phyloP scores from a whole-genome alignment of 352 stramenopile species.

The Pythium monospermum region DNA sequence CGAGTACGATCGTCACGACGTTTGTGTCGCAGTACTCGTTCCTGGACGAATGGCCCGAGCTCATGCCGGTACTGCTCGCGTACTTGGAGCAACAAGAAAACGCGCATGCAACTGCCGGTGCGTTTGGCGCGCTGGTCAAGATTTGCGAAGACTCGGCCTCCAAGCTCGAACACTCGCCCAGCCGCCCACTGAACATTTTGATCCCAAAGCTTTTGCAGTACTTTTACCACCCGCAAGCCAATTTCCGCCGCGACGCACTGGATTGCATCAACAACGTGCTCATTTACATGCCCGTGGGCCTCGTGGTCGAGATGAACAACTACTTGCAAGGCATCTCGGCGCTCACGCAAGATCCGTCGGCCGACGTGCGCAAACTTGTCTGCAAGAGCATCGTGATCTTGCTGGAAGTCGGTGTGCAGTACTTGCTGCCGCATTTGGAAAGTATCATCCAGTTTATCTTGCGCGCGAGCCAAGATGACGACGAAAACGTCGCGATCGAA shows the following conservation, averaged over 20 bases:
- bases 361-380: constrained; percentile 80
- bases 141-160: constrained; percentile 88
- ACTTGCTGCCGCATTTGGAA: constrained; percentile 84
- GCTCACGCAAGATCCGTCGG: constrained; percentile 77
- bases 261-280: constrained; percentile 90
- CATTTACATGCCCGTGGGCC: constrained; percentile 81
- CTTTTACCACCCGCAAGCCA: constrained; percentile 75
- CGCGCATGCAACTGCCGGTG: constrained; percentile 63
- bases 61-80: constrained; percentile 66
- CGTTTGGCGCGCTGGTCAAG: constrained; percentile 84
- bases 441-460: constrained; percentile 92
- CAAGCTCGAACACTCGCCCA: constrained; percentile 87
- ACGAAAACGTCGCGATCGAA: constrained; percentile 85
- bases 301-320: constrained; percentile 88
- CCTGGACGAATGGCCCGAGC: constrained; percentile 84
- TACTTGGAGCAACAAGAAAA: constrained; percentile 63
- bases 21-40: constrained; percentile 87
- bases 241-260: constrained; percentile 81
- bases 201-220: constrained; percentile 88
- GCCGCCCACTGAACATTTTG: constrained; percentile 79
- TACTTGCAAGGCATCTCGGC: constrained; percentile 87
- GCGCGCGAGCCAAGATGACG: constrained; percentile 77
- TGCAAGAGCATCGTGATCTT: constrained; percentile 91
- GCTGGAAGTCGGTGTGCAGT: constrained; percentile 86
- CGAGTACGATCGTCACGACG: constrained; percentile 75